Conservation (phyloP, 1,284 basidiomycete species). For the Phellinidium pouzarii region DNA sequence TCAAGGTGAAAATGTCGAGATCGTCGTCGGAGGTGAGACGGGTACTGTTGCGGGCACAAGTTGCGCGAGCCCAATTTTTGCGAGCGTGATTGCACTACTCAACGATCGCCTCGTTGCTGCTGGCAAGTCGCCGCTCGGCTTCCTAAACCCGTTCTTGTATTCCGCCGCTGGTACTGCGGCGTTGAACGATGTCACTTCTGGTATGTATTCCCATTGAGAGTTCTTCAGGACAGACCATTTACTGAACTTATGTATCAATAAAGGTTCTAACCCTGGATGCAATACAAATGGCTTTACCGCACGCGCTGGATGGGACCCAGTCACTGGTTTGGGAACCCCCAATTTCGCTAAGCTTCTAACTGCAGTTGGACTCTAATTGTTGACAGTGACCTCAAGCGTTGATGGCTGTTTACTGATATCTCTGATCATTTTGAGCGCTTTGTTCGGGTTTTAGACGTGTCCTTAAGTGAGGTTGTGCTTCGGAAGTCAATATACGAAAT, state of each 20-base stretch:
- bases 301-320: conserved; percentile 31
- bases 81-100: conserved; percentile 34
- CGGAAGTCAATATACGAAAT: too few relatives aligned
- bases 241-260: neutral
- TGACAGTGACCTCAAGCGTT: neutral
- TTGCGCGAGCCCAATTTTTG: conserved; percentile 34
- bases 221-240: neutral
- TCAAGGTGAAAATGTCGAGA: conserved; percentile 30
- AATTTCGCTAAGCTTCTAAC: conserved; percentile 29
- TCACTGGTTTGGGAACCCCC: conserved; percentile 33
- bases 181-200: conserved; percentile 29
- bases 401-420: neutral
- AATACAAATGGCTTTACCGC: conserved; percentile 33
- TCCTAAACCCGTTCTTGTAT: conserved; percentile 38
- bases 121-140: conserved; percentile 34
- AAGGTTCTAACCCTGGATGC: conserved; percentile 23
- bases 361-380: conserved; percentile 24
- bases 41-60: conserved; percentile 32
- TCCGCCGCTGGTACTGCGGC: conserved; percentile 23
- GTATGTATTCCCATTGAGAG: conserved; percentile 9
- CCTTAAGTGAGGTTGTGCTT: too few relatives aligned
- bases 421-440: neutral
- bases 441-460: too few relatives aligned
- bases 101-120: conserved; percentile 33
- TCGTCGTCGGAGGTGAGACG: conserved; percentile 24